Evolutionary conservation across 2,329 filamentous ascomycete genomes (phyloP), one percentile per base, ranked within the genome.

Genomic region (Pyricularia pennisetigena): DNA sequence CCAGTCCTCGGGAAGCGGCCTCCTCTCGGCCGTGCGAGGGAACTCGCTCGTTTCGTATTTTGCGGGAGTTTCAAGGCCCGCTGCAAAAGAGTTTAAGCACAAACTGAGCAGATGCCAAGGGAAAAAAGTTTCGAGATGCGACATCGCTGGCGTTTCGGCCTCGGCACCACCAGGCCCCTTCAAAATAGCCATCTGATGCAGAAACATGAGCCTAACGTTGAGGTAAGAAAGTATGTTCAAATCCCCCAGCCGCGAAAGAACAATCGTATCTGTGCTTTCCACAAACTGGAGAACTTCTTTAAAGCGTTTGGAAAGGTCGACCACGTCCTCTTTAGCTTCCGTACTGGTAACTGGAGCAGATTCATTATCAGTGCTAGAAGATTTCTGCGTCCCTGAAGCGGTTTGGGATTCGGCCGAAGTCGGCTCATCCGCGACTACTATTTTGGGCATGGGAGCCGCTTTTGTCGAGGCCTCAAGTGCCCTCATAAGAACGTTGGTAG

Each of bases 1-100:
- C 71, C 86, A 91, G 70, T 93, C 90, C 65, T 93, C 90, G 0
- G 89, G 88, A 0, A 93, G 75, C 0, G 90, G 89, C 0, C 80
- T 76, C 57, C 78, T 79, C 1, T 79, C 80, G 2, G 79, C 78
- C 0, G 77, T 74, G 20, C 41, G 41, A 0, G 85, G 85, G 68
- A 90, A 88, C 0, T 78, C 77, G 69, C 86, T 77, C 29, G 80
- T 74, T 4, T 74, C 71, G 63, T 76, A 73, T 1, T 71, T 62
- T 62, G 41, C 8, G 64, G 64, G 64, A n/a, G 68, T 70, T 9
- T 74, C 72, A 35, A 72, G 72, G 0, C 72, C 73, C 3, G 73
- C 69, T 26, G 77, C 69, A 0, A 77, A 66, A 2, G 74, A 74
- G 70, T 83, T 84, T 1, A 83, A 73, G 72, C 76, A 78, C 4